Evolutionary conservation across 768 basidiomycete species (phyloP).

Genomic region (Sarcomyxa edulis): DNA sequence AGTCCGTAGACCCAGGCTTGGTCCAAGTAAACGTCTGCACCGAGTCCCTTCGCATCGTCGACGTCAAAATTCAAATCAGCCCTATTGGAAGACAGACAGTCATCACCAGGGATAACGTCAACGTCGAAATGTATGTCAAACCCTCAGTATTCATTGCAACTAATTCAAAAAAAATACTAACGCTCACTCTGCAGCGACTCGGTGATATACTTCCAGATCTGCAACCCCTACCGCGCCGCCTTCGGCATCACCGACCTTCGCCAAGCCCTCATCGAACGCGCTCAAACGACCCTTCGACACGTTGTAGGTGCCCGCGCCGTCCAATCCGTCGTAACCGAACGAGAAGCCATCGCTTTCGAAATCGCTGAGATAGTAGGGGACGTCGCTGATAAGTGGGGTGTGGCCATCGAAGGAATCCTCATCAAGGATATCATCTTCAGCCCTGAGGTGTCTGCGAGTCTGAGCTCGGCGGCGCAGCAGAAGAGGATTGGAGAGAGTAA

Average conservation of each 20-base stretch:
- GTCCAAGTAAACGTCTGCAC: constrained; percentile 94
- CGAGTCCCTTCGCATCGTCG: constrained; percentile 79
- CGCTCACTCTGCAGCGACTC: constrained; percentile 56
- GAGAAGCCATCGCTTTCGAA: constrained; percentile 93
- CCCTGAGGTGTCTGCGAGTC: constrained; percentile 80
- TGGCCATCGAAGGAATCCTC: constrained; percentile 92
- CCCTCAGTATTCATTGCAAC: constrained; percentile 2
- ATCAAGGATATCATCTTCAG: constrained; percentile 95
- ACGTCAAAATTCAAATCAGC: constrained; percentile 95
- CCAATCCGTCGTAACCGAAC: constrained; percentile 95
- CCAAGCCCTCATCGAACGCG: constrained; percentile 76
- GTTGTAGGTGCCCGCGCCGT: constrained; percentile 93
- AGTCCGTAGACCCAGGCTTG: constrained; percentile 89
- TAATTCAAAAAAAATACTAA: background rate
- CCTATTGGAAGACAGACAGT: constrained; percentile 83
- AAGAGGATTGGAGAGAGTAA: constrained; percentile 97
- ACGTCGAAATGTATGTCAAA: constrained; percentile 77
- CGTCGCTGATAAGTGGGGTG: constrained; percentile 94
- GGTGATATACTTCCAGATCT: constrained; percentile 90
- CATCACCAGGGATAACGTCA: constrained; percentile 95
- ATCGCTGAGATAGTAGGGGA: constrained; percentile 95
- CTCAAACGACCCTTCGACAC: constrained; percentile 94
- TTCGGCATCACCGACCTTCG: constrained; percentile 91
- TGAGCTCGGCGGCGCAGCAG: constrained; percentile 94
- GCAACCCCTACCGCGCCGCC: constrained; percentile 87